Conservation (phyloP, 176 grass and related monocot genomes). For the Zea luxurians region DNA sequence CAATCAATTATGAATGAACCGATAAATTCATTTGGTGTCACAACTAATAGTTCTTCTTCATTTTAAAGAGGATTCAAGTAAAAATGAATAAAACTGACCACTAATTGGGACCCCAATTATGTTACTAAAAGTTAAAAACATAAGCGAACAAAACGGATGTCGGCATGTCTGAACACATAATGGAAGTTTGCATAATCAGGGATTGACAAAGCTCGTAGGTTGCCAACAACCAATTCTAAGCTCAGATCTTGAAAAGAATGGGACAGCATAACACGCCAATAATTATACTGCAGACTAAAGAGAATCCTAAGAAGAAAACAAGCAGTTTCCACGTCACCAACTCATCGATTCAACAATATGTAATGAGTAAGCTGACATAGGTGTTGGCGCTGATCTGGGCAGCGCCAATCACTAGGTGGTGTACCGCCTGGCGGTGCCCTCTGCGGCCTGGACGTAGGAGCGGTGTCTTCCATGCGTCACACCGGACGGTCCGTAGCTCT, state of each 20-base stretch:
- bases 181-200: not conserved
- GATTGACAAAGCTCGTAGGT: not conserved
- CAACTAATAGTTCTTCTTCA: not conserved
- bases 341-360: not conserved
- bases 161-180: slow-evolving; percentile 9
- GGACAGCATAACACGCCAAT: not conserved
- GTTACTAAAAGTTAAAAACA: not conserved
- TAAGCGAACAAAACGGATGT: not conserved
- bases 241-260: slow-evolving; percentile 4
- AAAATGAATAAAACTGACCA: not conserved
- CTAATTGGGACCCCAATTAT: not conserved
- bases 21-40: not conserved
- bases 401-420: too few relatives aligned
- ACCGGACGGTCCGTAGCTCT: too few relatives aligned
- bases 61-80: not conserved
- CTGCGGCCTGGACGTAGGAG: too few relatives aligned
- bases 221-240: not conserved
- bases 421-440: too few relatives aligned
- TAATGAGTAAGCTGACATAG: too few relatives aligned
- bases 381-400: too few relatives aligned
- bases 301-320: not conserved
- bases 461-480: too few relatives aligned
- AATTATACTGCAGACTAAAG: not conserved
- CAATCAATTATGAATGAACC: not conserved
- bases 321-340: not conserved